Base-by-base conservation (phyloP, 2,329 filamentous ascomycete genomes). In the Talaromyces islandicus region DNA sequence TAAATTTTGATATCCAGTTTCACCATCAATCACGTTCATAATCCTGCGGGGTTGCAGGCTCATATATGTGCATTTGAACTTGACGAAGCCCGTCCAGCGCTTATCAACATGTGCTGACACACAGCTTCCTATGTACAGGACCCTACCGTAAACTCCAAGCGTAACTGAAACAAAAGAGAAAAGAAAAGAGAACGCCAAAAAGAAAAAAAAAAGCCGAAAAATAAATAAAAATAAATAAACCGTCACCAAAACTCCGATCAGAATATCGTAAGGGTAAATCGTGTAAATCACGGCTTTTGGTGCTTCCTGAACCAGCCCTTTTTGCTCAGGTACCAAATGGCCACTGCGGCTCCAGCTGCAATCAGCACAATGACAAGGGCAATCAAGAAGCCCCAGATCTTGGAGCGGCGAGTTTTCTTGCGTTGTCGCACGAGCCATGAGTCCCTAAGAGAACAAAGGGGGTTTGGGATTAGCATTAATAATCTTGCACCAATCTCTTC, bases 341-440 rank as follows among this genome's bases (percentile, higher is more conserved):
- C 69, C 1, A 78, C 73, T 11, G 82, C 76, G 1, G 79, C 69
- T 0, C 72, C 78, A 0, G 74, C 76, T 0, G 81, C 71, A 10
- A 83, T 57, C 9, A 72, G 56, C 11, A 68, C 63, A 53, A 76
- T 66, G 3, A 58, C 55, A 9, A 71, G 63, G 53, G 69, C 67
- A 6, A 74, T 69, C 2, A 73, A 17, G 19, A 74, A 73, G 2
- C 75, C 70, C n/a, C 78, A 64, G 56, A 84, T 74, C 56, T 76
- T 77, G 24, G 77, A 77, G 10, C 79, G 75, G 53, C 76, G 77
- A 58, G 74, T 73, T 66, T 85, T 85, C 54, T 70, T 70, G 17
- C 75, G 72, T 70, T 85, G 77, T 7, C 73, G 73, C 38, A 74
- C 75, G 32, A 86, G 81, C 83, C 83, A 86, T 56, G 77, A 77